These are phyloP conservation scores for Aureobasidium sp. DNA, from an alignment of 2,329 filamentous ascomycete species.

Conservation along the genomic window DNA sequence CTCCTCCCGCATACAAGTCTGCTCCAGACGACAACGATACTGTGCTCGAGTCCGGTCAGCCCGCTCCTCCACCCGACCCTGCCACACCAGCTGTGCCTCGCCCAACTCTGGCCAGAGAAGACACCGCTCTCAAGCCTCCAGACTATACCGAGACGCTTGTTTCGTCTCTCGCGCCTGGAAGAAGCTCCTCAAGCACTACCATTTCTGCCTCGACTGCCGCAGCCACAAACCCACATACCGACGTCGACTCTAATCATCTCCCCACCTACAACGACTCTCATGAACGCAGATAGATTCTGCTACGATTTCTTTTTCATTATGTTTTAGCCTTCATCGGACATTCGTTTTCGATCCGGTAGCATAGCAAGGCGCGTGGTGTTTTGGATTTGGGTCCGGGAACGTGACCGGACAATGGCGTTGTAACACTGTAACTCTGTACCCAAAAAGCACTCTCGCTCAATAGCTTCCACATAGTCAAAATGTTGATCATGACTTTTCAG, in stretches of 20 bases:
- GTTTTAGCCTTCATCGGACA: background rate
- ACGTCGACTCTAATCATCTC: background rate
- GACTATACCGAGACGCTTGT: conserved; percentile 31
- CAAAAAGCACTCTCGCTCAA: background rate
- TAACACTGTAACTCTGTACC: background rate
- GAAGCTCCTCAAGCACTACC: background rate
- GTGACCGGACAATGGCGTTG: background rate
- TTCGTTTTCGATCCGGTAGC: background rate
- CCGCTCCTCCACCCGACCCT: background rate
- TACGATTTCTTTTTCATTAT: background rate
- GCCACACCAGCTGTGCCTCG: conserved; percentile 30
- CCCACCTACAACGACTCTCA: background rate
- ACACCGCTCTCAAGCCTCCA: conserved; percentile 34
- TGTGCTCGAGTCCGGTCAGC: background rate
- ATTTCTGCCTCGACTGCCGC: background rate
- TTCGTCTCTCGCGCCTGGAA: background rate
- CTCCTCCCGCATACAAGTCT: conserved; percentile 55
- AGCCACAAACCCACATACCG: background rate
- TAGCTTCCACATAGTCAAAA: background rate
- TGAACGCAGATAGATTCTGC: conserved; percentile 10
- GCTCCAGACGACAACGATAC: conserved; percentile 24
- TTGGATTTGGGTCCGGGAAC: background rate
- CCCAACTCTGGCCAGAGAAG: conserved; percentile 32
- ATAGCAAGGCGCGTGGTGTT: conserved; percentile 2
- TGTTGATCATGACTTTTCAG: background rate